phyloP scores from a whole-genome alignment of 208 protist species.

The Acanthamoeba healyi region DNA sequence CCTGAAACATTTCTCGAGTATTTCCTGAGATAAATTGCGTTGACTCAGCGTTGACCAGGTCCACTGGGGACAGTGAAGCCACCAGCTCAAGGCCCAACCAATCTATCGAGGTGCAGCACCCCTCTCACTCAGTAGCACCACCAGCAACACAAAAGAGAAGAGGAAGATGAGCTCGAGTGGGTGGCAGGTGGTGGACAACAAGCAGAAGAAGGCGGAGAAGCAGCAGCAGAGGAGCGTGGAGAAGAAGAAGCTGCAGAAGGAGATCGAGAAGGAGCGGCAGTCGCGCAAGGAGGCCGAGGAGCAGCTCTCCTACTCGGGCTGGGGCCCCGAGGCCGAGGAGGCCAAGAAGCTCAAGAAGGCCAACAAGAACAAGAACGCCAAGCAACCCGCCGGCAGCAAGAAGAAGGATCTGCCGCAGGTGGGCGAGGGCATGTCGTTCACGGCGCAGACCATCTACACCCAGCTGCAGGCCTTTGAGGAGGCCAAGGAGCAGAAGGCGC shows the following conservation, averaged over 20 bases:
- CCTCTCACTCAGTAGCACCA: not conserved
- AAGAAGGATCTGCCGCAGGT: not conserved
- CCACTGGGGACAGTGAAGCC: too few relatives aligned
- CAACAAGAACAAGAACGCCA: not conserved
- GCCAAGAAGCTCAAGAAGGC: not conserved
- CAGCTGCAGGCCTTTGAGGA: not conserved
- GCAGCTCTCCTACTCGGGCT: constrained; percentile 43
- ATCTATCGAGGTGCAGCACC: not conserved
- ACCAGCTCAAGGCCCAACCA: too few relatives aligned
- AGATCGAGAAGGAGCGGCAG: constrained; percentile 6
- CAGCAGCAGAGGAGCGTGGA: not conserved
- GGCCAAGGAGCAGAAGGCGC: not conserved
- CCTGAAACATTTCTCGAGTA: too few relatives aligned
- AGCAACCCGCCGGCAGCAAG: constrained; percentile 8
- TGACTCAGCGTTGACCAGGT: too few relatives aligned
- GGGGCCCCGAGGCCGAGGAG: not conserved
- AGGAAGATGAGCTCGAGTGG: not conserved
- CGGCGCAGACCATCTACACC: not conserved
- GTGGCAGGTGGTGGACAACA: constrained; percentile 15
- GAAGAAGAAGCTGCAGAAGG: constrained; percentile 1
- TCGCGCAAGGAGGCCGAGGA: not conserved
- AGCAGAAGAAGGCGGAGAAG: constrained; percentile 55
- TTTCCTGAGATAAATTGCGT: too few relatives aligned
- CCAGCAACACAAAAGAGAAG: not conserved
- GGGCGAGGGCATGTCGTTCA: not conserved